Evolutionary conservation across 148 eudicot genomes (phyloP), one percentile per base, ranked within the genome.

Genomic region (Agrostemma githago): DNA sequence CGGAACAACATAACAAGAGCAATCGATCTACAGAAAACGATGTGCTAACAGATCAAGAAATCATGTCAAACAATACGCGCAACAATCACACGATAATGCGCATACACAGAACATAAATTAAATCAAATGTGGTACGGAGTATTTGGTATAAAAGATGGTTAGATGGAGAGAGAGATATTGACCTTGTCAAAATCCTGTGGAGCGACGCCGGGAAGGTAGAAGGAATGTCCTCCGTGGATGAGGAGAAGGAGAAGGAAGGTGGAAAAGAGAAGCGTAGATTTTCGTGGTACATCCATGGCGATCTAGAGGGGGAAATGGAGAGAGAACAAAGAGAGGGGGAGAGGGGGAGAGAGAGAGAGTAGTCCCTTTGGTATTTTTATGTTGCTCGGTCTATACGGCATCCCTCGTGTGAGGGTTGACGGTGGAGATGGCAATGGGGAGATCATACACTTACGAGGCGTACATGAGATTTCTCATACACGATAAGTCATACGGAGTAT

Each of bases 151-250:
- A 54, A 54, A 5, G 11, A 14, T 54, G 9, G 59, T 5, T 63
- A 3, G 14, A 70, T 38, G 11, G 3, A 26, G 53, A 15, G 62
- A 71, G 68, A n/a, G 62, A 62, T 40, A 5, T 19, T 6, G 74
- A 84, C 85, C 83, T 79, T 85, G 37, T 85, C 82, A 75, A 85
- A 85, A 82, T 85, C 87, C 72, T 82, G 81, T 75, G 85, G 85
- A 77, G 87, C 87, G 68, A 85, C 83, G 43, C 87, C 85, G 19
- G 85, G 85, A 9, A 85, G 85, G 71, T 85, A 85, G 83, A 85
- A 85, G 75, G 66, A 85, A 69, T 75, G 74, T 11, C 61, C 78
- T 75, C 75, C 79, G 76, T 85, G 73, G 71, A 76, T 74, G 41
- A 74, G 66, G 17, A 82, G 72, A 73, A 76, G 15, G 53, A 74